A percentile compares a stretch with the other conserved stretches of the same genome.
Conservation (phyloP, 192 early-diverging fungal species). For the Coemansia sp. region DNA sequence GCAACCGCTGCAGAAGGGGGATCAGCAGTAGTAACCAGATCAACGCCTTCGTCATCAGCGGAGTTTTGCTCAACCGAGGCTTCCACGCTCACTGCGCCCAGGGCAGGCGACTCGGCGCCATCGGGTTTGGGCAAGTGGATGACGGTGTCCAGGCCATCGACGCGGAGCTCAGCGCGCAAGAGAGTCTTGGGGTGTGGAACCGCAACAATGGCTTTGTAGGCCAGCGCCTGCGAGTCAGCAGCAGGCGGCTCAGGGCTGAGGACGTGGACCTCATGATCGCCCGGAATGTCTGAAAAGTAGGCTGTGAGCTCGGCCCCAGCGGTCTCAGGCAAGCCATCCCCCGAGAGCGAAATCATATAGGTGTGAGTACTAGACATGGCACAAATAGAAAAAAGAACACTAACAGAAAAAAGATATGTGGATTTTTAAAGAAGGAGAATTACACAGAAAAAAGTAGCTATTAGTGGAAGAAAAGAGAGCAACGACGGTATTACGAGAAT, state of each 20-base stretch:
- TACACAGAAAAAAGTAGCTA: conserved; percentile 4
- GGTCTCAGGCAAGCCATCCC: conserved; percentile 1
- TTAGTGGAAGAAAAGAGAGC: conserved; percentile 2
- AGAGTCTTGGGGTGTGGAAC: conserved; percentile 15
- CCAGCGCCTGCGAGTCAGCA: neutral
- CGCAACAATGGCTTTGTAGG: conserved; percentile 14
- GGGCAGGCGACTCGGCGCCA: too few species aligned
- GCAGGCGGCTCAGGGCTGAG: conserved; percentile 12
- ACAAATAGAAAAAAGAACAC: neutral
- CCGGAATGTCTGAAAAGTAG: conserved; percentile 3
- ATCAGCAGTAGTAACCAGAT: conserved; percentile 13
- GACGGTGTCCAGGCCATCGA: conserved; percentile 16
- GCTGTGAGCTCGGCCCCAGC: conserved; percentile 25
- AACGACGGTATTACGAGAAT: neutral
- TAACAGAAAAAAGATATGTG: conserved; percentile 1
- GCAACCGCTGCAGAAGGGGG: neutral
- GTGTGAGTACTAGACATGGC: conserved; percentile 19
- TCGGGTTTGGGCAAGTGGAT: neutral
- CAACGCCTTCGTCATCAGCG: conserved; percentile 9
- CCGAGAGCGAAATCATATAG: conserved; percentile 13
- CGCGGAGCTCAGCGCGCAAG: conserved; percentile 14
- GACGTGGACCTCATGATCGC: conserved; percentile 13
- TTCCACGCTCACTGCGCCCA: neutral
- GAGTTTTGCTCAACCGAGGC: neutral
- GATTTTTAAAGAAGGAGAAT: neutral